Base-by-base conservation (phyloP, 257 asterid species). In the Solanum chiquidenum region DNA sequence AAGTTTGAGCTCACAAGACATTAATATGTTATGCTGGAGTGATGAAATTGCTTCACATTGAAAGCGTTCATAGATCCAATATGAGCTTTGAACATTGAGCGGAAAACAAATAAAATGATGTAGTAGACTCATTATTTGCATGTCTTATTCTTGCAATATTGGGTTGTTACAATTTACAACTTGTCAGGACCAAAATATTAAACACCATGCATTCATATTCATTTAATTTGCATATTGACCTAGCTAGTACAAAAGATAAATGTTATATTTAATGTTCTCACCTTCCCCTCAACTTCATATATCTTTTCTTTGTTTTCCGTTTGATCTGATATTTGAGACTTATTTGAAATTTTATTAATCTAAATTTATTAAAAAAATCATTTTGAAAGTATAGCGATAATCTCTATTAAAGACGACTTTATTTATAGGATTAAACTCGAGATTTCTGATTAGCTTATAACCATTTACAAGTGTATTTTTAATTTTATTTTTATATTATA, bases 81-180 rank as follows among this genome's bases (percentile, higher is more conserved):
- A 52, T 55, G 1, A 55, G 0, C 6, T 55, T 1, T 20, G 0
- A 0, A 55, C 2, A 3, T 2, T 0, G 5, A 3, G 2, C 20
- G 1, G 8, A 0, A 52, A 55, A 52, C 18, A 55, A 55, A 49
- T 46, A 49, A 49, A 55, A 20, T 55, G n/a, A 55, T 55, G 9
- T 7, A 0, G 8, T 33, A 76, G 23, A 38, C 83, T 12, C 58
- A 76, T n/a, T 38, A 76, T 44, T 77, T 77, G 60, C 84, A 40
- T 77, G 60, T 7, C 84, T 77, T 40, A 25, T 40, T 77, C 37
- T 76, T 77, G 8, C 23, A 77, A 35, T 27, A 44, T n/a, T 40
- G 84, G 83, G 60, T 40, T 40, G n/a, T 25, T 40, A 40, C 60
- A 77, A 77, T 40, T n/a, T 79, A 79, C 85, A 31, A 44, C 64